These are phyloP conservation scores for Penicillium tannophilum DNA, from an alignment of 495 filamentous ascomycete genomes.

Conservation along the genomic window DNA sequence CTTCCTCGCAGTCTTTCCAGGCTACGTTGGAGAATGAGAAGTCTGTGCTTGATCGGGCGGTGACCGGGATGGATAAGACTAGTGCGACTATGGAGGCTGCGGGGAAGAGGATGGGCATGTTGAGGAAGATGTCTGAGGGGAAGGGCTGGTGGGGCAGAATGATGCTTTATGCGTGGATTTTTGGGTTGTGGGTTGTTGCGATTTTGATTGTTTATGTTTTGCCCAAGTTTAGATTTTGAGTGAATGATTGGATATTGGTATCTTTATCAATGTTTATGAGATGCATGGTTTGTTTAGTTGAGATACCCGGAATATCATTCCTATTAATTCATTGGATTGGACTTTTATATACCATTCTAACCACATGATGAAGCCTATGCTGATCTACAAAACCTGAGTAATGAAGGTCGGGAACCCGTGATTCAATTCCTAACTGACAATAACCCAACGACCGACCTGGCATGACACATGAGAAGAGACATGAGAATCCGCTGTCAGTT, in stretches of 20 bases:
- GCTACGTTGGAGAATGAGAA: constrained; percentile 71
- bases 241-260: neutral
- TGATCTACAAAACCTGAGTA: neutral
- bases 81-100: constrained; percentile 73
- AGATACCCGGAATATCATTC: no score
- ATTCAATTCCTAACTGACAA: constrained; percentile 41
- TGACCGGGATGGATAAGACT: constrained; percentile 75
- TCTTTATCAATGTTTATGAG: neutral
- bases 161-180: constrained; percentile 81
- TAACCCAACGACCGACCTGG: constrained; percentile 43
- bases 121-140: constrained; percentile 78
- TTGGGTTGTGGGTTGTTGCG: constrained; percentile 72
- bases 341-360: no score
- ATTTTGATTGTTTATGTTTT: constrained; percentile 76
- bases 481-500: constrained; percentile 43
- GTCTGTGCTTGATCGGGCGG: constrained; percentile 66
- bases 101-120: constrained; percentile 68
- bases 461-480: constrained; percentile 49
- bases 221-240: constrained; percentile 82
- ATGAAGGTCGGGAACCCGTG: constrained; percentile 26
- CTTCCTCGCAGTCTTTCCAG: constrained; percentile 69
- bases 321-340: no score
- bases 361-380: no score
- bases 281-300: no score
- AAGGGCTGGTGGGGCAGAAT: constrained; percentile 85